Percentiles rank a stretch among this genome's conserved stretches.
These are phyloP conservation scores for Candida freyschussii DNA, from an alignment of 1,139 yeast species.

Conservation along the genomic window DNA sequence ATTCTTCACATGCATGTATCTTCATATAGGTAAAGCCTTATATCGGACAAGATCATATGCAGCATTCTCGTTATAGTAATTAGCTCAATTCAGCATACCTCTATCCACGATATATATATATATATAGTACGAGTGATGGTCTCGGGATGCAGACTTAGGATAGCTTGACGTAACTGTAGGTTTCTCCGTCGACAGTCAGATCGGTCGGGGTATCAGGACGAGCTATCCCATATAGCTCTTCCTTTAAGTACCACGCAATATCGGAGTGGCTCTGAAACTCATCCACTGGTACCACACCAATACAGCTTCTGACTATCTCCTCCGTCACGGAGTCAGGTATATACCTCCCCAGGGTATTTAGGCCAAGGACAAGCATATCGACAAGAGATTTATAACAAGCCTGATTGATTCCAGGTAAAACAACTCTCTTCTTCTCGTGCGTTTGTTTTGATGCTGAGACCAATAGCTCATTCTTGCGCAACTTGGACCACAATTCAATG, in stretches of 20 bases:
- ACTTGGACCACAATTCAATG: constrained; percentile 37
- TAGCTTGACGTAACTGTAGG: constrained; percentile 14
- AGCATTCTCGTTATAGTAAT: no score
- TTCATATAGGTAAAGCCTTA: no score
- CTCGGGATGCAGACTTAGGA: no score
- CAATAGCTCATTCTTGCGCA: constrained; percentile 25
- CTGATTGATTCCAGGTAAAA: constrained; percentile 29
- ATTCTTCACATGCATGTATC: no score
- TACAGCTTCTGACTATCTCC: constrained; percentile 20
- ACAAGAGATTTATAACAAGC: constrained; percentile 26
- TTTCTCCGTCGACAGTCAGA: constrained; percentile 31
- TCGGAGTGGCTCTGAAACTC: constrained; percentile 20
- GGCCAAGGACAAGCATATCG: constrained; percentile 24
- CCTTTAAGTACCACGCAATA: constrained; percentile 23
- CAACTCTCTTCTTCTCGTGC: constrained; percentile 22
- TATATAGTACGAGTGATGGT: no score
- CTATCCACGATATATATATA: no score
- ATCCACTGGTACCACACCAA: constrained; percentile 16
- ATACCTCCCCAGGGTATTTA: constrained; percentile 29
- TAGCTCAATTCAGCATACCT: no score
- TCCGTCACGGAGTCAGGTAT: constrained; percentile 25
- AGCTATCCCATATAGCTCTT: constrained; percentile 9
- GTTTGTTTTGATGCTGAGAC: constrained; percentile 5
- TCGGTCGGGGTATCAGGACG: constrained; percentile 31
- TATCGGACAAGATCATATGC: no score